Conservation (phyloP, 2,329 filamentous ascomycete genomes). For the Monilinia aucupariae region DNA sequence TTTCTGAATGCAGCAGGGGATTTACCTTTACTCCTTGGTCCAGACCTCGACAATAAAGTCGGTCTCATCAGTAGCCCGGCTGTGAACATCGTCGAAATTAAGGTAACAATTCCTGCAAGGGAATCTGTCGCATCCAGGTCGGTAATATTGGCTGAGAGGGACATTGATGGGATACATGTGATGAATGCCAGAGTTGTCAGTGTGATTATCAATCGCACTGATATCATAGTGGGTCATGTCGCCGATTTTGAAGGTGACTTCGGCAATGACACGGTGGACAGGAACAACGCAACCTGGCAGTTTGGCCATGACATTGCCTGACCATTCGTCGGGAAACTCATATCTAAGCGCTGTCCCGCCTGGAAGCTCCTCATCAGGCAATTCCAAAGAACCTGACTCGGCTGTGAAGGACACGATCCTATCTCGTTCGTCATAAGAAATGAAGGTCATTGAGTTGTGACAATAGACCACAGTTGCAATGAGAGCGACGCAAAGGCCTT, state of each 20-base stretch:
- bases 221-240: not conserved
- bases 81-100: accelerated
- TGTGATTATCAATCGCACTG: conserved; percentile 2
- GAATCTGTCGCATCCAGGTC: not conserved
- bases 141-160: not conserved
- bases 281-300: not conserved
- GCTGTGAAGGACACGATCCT: not conserved
- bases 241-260: not conserved
- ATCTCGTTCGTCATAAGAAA: not conserved
- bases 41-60: not conserved
- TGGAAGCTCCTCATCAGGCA: not conserved
- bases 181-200: conserved; percentile 5
- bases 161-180: not conserved
- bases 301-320: not conserved
- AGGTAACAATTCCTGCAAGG: not conserved
- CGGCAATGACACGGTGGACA: not conserved
- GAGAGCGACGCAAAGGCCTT: accelerated
- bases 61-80: not conserved
- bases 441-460: not conserved
- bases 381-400: not conserved
- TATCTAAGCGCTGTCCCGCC: not conserved
- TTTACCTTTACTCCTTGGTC: not conserved
- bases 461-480: not conserved
- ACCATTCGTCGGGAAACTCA: not conserved
- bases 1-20: no score